Evolutionary conservation across 441 rosid genomes (phyloP), one percentile per base, ranked within the genome.

Genomic region (Gossypium armourianum): DNA sequence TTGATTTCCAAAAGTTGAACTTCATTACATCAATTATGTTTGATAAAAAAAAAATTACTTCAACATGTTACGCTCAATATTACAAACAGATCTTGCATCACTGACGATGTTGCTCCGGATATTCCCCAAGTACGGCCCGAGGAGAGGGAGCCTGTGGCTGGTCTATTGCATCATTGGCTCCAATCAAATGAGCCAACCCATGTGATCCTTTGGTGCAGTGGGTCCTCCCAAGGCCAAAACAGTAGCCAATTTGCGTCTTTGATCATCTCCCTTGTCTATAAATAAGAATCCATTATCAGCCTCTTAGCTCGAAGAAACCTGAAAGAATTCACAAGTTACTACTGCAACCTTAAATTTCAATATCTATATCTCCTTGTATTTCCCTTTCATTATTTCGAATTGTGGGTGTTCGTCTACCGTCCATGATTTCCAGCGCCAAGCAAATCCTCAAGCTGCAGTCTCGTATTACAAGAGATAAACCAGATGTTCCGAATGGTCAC

Each of bases 401-500:
- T 9, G 78, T 83, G 84, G 84, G 78, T 62, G 45, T 75, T 55
- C 77, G 71, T 6, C 52, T 80, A 36, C 63, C 62, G n/a, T 56
- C 72, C 63, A 12, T 55, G 63, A 32, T 69, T 69, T 15, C 63
- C 54, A 20, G 50, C 12, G 70, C 79, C 29, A 77, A 72, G 71
- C 74, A 52, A 28, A 61, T 72, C 54, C 75, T 66, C 9, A 57
- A 57, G 64, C 64, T 69, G 8, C 72, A 56, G 20, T 17, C 60
- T 28, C 49, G 19, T 28, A 1, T 52, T 15, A 7, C 26, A 52
- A 69, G 40, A 20, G 62, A 21, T 2, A 60, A 7, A 16, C 56
- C 63, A n/a, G 15, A 13, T 0, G 85, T 85, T 4, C 91, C 88
- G 3, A 88, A 78, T 60, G 89, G 91, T 24, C 79, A 77, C 62